phyloP scores from a whole-genome alignment of 495 filamentous ascomycete genomes.

The Pseudotulostoma volvatum region DNA sequence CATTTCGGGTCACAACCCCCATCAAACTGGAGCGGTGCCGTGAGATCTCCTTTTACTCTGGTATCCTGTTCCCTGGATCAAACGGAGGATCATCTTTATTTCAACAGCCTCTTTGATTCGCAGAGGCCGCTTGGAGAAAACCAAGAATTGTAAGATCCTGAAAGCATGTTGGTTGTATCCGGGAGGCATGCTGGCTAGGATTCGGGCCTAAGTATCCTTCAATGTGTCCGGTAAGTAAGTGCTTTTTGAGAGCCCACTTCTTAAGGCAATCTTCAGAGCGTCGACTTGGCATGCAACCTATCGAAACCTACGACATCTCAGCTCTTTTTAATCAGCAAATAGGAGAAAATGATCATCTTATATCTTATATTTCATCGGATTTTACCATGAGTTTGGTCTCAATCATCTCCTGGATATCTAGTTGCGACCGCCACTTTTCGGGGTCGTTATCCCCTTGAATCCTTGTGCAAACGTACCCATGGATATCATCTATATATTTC shows the following conservation, averaged over 20 bases:
- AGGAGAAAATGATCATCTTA: background rate
- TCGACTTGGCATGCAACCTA: no score
- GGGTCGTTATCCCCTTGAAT: slow-evolving; percentile 5
- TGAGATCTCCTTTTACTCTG: slow-evolving; percentile 4
- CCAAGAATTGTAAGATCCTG: slow-evolving; percentile 15
- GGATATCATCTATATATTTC: slow-evolving; percentile 14
- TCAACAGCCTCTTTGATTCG: slow-evolving; percentile 13
- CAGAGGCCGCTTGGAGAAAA: slow-evolving; percentile 9
- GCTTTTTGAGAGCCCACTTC: no score
- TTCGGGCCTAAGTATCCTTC: slow-evolving; percentile 20
- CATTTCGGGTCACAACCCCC: slow-evolving; percentile 5
- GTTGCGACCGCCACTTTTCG: slow-evolving; percentile 8
- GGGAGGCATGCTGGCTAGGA: slow-evolving; percentile 11
- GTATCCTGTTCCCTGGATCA: slow-evolving; percentile 2
- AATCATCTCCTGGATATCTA: slow-evolving; percentile 6
- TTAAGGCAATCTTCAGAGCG: no score
- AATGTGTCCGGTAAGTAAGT: slow-evolving; percentile 14
- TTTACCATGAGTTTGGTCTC: slow-evolving; percentile 8
- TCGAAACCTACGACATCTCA: no score
- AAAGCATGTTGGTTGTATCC: slow-evolving; percentile 7
- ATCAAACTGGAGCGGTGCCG: slow-evolving; percentile 8
- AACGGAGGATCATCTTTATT: slow-evolving; percentile 1
- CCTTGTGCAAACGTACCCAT: slow-evolving; percentile 6
- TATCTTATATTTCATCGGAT: slow-evolving; percentile 15
- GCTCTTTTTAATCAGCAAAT: no score